Evolutionary conservation across 768 basidiomycete genomes (phyloP), one percentile per base, ranked within the genome.

Genomic region (Lactarius vividus): DNA sequence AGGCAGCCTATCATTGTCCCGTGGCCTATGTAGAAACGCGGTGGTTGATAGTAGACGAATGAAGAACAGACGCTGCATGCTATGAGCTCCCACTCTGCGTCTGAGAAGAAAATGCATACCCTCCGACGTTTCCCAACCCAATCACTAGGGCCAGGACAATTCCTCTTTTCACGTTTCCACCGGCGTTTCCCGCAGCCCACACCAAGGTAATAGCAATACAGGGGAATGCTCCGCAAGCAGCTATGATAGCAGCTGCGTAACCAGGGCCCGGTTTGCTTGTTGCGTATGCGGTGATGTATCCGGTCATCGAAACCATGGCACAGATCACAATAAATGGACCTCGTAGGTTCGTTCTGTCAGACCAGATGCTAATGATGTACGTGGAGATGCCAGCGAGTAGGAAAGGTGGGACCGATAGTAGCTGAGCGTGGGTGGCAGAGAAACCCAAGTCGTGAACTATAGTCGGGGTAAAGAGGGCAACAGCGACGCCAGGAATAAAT

Each of bases 121-220:
- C 84, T 66, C 85, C 85, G 11, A 86, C 74, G 65, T 87, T 87
- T 26, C 83, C 85, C 11, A 83, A 44, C 31, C 83, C 83, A 59
- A 83, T 80, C 20, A 86, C 79, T 77, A 84, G 79, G 5, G 82
- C 86, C 40, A 86, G 66, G 15, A 79, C 78, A 15, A 85, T 78
- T 28, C 79, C 86, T 62, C 80, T 78, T 70, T 83, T 82, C 57
- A 82, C 65, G 69, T 84, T 84, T 28, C 86, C 84, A 28, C 85
- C 85, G 0, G 83, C 80, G 61, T 85, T 84, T 9, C 82, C 81
- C 2, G 80, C 78, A 2, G 77, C 81, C 86, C 86, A 88, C 40
- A 84, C 83, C 2, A 87, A 72, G 31, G 72, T 71, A 23, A 85
- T 75, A 5, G 77, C 75, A 59, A 85, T 77, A 7, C 79, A 80